These are phyloP conservation scores for Boletus huronensis DNA, from an alignment of 768 basidiomycete species.

Conservation along the genomic window DNA sequence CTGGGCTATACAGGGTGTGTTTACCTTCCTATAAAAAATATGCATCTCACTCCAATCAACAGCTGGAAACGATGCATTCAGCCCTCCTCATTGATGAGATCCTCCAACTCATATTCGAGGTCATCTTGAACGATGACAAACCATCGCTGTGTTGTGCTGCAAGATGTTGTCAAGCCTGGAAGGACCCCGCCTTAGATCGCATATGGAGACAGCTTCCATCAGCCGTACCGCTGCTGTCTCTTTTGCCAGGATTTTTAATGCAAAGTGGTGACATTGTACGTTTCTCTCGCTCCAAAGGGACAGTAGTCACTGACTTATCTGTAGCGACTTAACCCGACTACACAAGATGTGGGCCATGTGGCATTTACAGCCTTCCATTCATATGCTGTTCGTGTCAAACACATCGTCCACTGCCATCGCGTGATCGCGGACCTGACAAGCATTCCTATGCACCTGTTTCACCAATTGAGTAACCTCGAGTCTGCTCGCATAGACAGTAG, in stretches of 20 bases:
- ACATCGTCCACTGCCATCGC: conserved; percentile 21
- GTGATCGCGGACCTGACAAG: conserved; percentile 5
- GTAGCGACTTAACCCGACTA: conserved; percentile 10
- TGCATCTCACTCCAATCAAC: neutral
- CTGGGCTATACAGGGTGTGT: conserved; percentile 5
- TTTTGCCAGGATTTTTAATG: conserved; percentile 26
- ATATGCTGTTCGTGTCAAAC: conserved; percentile 25
- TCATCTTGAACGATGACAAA: conserved; percentile 28
- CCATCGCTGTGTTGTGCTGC: conserved; percentile 36
- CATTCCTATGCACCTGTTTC: conserved; percentile 1
- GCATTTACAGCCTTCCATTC: conserved; percentile 11
- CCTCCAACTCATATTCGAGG: conserved; percentile 40
- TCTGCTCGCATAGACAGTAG: conserved; percentile 19
- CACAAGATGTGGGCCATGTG: neutral
- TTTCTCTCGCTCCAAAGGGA: neutral
- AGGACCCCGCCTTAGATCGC: conserved; percentile 45
- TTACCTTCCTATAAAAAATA: neutral
- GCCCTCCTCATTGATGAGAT: conserved; percentile 50
- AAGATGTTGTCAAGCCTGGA: conserved; percentile 45
- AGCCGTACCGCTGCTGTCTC: conserved; percentile 38
- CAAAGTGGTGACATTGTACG: conserved; percentile 12
- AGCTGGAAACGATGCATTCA: conserved; percentile 36
- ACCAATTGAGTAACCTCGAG: conserved; percentile 15
- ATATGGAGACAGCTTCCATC: conserved; percentile 44
- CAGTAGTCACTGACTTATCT: neutral